These are phyloP conservation scores for Eleusine coracana DNA, from an alignment of 176 grass and related monocot species.

Conservation along the genomic window DNA sequence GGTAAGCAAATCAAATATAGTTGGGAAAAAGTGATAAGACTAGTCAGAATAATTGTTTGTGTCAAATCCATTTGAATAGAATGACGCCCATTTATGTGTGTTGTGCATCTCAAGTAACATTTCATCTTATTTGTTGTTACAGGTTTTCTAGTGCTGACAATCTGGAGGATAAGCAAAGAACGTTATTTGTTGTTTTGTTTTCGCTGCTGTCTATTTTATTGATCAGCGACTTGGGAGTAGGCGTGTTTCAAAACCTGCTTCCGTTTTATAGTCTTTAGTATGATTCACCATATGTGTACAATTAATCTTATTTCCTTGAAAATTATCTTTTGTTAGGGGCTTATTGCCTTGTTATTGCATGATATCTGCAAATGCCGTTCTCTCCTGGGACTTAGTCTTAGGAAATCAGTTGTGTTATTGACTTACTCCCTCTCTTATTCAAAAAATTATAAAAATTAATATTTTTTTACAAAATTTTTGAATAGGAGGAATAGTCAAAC, in stretches of 20 bases:
- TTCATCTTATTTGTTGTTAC: conserved; percentile 30
- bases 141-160: conserved; percentile 38
- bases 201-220: conserved; percentile 35
- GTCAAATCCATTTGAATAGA: background rate
- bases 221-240: conserved; percentile 38
- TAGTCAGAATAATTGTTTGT: background rate
- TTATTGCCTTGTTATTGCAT: background rate
- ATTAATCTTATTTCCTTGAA: background rate
- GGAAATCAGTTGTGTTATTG: no score
- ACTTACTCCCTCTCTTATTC: no score
- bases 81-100: background rate
- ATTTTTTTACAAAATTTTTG: no score
- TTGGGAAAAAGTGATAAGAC: background rate
- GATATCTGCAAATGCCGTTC: background rate
- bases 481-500: no score
- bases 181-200: conserved; percentile 7
- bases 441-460: no score
- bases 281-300: background rate
- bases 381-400: no score
- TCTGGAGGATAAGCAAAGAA: conserved; percentile 23
- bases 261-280: background rate
- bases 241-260: background rate
- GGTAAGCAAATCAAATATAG: conserved; percentile 51
- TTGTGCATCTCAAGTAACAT: background rate
- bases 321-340: background rate